phyloP scores from a whole-genome alignment of 2,329 filamentous ascomycete species.

The Zymoseptoria ardabiliae region DNA sequence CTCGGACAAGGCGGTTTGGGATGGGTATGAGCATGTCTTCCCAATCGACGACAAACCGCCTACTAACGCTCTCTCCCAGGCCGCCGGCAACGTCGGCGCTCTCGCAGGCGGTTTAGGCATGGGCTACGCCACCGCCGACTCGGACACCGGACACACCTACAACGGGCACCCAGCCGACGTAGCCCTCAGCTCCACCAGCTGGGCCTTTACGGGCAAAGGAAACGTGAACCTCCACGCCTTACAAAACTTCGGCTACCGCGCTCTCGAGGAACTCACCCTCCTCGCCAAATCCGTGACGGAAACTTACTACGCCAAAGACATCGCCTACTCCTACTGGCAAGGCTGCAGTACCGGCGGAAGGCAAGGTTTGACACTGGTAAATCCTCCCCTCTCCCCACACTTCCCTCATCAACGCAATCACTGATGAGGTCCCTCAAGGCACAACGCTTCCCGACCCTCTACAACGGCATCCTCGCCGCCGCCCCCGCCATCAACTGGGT shows the following conservation, averaged over 20 bases:
- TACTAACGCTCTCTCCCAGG: slow-evolving; percentile 4
- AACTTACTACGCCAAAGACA: slow-evolving; percentile 27
- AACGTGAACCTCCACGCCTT: slow-evolving; percentile 30
- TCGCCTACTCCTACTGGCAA: slow-evolving; percentile 33
- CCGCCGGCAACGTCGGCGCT: slow-evolving; percentile 17
- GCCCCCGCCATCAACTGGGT: slow-evolving; percentile 36
- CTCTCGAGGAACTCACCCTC: slow-evolving; percentile 30
- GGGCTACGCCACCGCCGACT: slow-evolving; percentile 23
- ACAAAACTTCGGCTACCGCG: slow-evolving; percentile 29
- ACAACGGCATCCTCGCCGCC: slow-evolving; percentile 35
- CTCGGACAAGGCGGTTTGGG: slow-evolving; percentile 37
- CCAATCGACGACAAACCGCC: not conserved
- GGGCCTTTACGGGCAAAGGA: slow-evolving; percentile 23
- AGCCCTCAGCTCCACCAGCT: slow-evolving; percentile 12
- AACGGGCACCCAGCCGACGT: slow-evolving; percentile 8
- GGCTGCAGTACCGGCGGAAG: slow-evolving; percentile 35
- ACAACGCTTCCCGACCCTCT: slow-evolving; percentile 32
- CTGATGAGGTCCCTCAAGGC: not conserved
- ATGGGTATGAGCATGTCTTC: slow-evolving; percentile 7
- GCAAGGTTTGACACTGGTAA: slow-evolving; percentile 29
- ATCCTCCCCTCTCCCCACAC: too few species aligned
- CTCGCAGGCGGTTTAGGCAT: slow-evolving; percentile 13
- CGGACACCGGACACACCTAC: slow-evolving; percentile 20
- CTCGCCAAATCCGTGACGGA: slow-evolving; percentile 28
- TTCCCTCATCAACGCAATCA: too few species aligned